Evolutionary conservation across 805 yeast genomes (phyloP).

Genomic region (Cyberlindnera japonica): DNA sequence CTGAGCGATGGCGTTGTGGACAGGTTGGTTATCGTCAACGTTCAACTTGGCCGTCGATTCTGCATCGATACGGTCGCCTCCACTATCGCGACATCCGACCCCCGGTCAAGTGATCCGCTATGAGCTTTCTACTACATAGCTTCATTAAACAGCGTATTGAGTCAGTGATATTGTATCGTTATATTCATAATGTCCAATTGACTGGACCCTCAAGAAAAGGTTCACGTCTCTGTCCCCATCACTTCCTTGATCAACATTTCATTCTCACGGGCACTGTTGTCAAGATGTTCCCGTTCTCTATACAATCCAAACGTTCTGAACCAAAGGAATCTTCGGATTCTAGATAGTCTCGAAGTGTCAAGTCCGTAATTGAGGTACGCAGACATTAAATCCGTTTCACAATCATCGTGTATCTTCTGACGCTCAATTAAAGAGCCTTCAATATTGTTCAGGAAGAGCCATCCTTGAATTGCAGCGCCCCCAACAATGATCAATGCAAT

Average conservation of each 20-base stretch:
- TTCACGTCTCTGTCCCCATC: conserved; percentile 54
- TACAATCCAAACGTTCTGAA: conserved; percentile 40
- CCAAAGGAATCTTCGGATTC: conserved; percentile 57
- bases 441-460: conserved; percentile 36
- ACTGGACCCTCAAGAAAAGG: no score
- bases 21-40: no score
- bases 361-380: conserved; percentile 51
- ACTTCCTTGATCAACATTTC: conserved; percentile 76
- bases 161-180: no score
- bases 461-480: conserved; percentile 38
- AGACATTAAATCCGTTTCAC: conserved; percentile 36
- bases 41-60: no score
- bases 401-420: conserved; percentile 36
- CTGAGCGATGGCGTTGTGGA: no score
- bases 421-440: conserved; percentile 33
- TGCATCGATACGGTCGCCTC: no score
- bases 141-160: no score
- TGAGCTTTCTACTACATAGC: no score
- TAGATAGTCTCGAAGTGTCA: conserved; percentile 45
- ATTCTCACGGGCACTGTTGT: conserved; percentile 50
- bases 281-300: conserved; percentile 29
- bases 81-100: no score
- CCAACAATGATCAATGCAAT: conserved; percentile 37
- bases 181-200: no score
- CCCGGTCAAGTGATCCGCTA: no score